These are phyloP conservation scores for Pseudogymnoascus sp. DNA, from an alignment of 2,329 filamentous ascomycete genomes.

Conservation along the genomic window DNA sequence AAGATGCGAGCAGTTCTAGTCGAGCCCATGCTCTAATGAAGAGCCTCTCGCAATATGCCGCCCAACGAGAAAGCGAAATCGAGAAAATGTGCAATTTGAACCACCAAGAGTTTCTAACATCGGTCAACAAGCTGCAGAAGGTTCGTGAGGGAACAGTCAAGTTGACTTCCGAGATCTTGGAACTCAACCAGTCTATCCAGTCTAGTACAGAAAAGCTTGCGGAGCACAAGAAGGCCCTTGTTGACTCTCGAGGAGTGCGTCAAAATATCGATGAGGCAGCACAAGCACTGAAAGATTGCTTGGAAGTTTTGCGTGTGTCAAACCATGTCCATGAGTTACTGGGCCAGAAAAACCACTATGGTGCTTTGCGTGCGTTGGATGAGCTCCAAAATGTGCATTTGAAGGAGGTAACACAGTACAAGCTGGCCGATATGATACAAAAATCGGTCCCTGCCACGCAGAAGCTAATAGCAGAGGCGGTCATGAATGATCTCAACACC, in stretches of 20 bases:
- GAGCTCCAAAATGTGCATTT: constrained; percentile 95
- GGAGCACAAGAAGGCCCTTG: constrained; percentile 86
- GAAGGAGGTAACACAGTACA: constrained; percentile 89
- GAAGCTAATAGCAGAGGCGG: constrained; percentile 86
- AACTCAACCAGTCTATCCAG: constrained; percentile 91
- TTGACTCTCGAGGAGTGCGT: constrained; percentile 82
- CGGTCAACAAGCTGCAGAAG: constrained; percentile 85
- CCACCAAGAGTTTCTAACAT: constrained; percentile 91
- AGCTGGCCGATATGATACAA: constrained; percentile 90
- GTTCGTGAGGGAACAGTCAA: constrained; percentile 85
- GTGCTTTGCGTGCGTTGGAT: constrained; percentile 83
- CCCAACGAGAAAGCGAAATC: constrained; percentile 82
- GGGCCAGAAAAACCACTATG: constrained; percentile 90
- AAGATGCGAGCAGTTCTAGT: constrained; percentile 74
- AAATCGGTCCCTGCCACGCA: constrained; percentile 90
- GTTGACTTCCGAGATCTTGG: constrained; percentile 82
- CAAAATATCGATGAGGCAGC: constrained; percentile 95
- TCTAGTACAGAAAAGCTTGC: constrained; percentile 89
- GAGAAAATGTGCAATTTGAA: constrained; percentile 91
- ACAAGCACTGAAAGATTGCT: constrained; percentile 77
- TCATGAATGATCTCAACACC: constrained; percentile 94
- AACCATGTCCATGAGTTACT: constrained; percentile 92
- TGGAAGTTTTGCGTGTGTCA: constrained; percentile 84
- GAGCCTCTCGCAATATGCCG: constrained; percentile 71
- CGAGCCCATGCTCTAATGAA: constrained; percentile 66